These are phyloP conservation scores for Conringia planisiliqua DNA, from an alignment of 345 rosid species.

Conservation along the genomic window DNA sequence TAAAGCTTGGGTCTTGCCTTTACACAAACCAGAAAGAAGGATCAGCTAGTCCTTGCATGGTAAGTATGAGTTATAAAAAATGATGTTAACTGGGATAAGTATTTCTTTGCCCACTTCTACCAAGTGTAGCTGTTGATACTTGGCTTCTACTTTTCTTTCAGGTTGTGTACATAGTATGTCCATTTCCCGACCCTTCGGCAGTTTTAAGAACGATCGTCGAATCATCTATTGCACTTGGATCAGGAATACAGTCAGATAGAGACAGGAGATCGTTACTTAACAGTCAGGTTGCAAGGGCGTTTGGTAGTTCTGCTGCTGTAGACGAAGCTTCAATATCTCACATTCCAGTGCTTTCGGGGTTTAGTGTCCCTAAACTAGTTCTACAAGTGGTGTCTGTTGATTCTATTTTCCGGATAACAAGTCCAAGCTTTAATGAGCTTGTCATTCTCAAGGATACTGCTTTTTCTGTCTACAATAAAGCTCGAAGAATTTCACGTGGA, in stretches of 20 bases:
- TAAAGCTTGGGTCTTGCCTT: slow-evolving; percentile 64
- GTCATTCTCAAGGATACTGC: slow-evolving; percentile 91
- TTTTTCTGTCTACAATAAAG: slow-evolving; percentile 91
- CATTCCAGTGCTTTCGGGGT: slow-evolving; percentile 82
- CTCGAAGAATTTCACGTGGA: slow-evolving; percentile 82
- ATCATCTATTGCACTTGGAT: slow-evolving; percentile 89
- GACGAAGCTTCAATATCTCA: slow-evolving; percentile 88
- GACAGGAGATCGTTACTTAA: slow-evolving; percentile 62
- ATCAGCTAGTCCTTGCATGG: slow-evolving; percentile 66
- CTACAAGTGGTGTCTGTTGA: slow-evolving; percentile 91
- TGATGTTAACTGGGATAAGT: not conserved
- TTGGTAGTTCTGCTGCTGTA: slow-evolving; percentile 74
- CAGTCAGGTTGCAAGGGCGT: slow-evolving; percentile 85
- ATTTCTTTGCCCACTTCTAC: slow-evolving; percentile 6
- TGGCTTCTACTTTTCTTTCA: slow-evolving; percentile 32
- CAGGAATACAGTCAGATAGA: slow-evolving; percentile 60
- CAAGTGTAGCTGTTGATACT: slow-evolving; percentile 9
- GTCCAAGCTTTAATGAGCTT: slow-evolving; percentile 81
- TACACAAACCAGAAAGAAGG: slow-evolving; percentile 85
- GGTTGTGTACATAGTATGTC: slow-evolving; percentile 98
- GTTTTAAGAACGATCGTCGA: slow-evolving; percentile 80
- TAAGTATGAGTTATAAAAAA: slow-evolving; percentile 37
- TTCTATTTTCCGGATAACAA: slow-evolving; percentile 87
- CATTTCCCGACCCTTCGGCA: slow-evolving; percentile 94
- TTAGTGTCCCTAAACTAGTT: slow-evolving; percentile 76